phyloP scores from a whole-genome alignment of 495 filamentous ascomycete species.

The Xylaria curta region DNA sequence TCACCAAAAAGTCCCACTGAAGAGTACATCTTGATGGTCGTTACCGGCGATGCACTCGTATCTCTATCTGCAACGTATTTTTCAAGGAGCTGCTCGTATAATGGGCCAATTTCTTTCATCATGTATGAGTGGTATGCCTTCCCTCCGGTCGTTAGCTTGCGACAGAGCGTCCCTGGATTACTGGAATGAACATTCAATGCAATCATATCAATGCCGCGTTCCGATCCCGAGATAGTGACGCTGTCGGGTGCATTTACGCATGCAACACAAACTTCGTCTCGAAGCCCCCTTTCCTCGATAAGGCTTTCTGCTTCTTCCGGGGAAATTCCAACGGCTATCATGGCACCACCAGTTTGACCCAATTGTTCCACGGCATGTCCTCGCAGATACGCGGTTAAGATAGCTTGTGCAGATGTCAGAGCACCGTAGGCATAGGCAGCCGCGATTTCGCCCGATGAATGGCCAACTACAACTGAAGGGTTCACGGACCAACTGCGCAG shows the following conservation, averaged over 20 bases:
- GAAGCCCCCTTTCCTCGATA: conserved; percentile 23
- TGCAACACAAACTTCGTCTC: conserved; percentile 41
- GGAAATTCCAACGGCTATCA: conserved; percentile 56
- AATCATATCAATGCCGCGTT: not conserved
- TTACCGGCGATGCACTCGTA: not conserved
- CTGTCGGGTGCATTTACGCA: conserved; percentile 45
- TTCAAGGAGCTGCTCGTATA: conserved; percentile 32
- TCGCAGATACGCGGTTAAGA: conserved; percentile 56
- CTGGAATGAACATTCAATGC: not conserved
- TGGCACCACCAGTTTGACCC: conserved; percentile 38
- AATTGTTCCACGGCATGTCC: conserved; percentile 37
- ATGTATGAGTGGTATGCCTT: conserved; percentile 56
- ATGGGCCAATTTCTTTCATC: conserved; percentile 42
- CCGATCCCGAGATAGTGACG: not conserved
- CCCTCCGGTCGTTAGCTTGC: conserved; percentile 4
- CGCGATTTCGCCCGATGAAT: conserved; percentile 69
- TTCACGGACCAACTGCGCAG: conserved; percentile 55
- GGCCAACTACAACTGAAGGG: conserved; percentile 60
- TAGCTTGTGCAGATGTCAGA: conserved; percentile 46
- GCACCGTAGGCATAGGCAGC: conserved; percentile 56
- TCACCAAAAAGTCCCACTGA: conserved; percentile 3
- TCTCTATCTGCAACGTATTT: not conserved
- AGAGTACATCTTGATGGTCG: not conserved
- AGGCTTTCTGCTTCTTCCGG: conserved; percentile 28
- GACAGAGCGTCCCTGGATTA: not conserved